A percentile compares a stretch with the other conserved stretches of the same genome.
These are phyloP conservation scores for Salix suchowensis DNA, from an alignment of 345 rosid genomes.

Conservation along the genomic window DNA sequence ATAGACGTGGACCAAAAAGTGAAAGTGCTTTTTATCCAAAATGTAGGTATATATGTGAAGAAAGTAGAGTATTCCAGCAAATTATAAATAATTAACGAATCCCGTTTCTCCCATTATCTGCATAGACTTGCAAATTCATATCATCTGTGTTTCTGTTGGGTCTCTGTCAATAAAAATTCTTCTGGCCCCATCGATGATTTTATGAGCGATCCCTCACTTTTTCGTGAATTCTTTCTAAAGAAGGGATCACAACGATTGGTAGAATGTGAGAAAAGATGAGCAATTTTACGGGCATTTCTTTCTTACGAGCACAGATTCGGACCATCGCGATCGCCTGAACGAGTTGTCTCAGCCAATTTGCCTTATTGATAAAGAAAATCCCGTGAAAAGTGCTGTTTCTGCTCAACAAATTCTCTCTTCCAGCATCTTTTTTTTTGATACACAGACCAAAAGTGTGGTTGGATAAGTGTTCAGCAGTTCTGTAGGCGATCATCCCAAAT, in stretches of 20 bases:
- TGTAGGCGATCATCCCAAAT: too few relatives aligned
- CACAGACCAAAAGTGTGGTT: too few relatives aligned
- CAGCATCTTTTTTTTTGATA: neutral
- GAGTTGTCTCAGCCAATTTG: neutral
- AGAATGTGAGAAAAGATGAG: neutral
- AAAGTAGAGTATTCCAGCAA: neutral
- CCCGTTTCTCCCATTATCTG: neutral
- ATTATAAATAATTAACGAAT: neutral
- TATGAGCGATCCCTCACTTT: neutral
- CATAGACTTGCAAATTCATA: neutral
- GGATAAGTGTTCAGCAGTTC: too few relatives aligned
- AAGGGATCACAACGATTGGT: neutral
- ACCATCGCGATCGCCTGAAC: neutral
- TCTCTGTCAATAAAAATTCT: neutral
- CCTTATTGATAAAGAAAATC: neutral
- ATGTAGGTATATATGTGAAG: neutral
- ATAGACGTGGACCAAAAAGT: slow-evolving; percentile 2
- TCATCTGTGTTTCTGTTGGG: neutral
- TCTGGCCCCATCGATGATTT: neutral
- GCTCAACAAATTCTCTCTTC: too few relatives aligned
- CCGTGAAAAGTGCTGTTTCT: neutral
- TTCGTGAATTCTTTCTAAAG: neutral
- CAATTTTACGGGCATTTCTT: neutral
- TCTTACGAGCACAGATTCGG: neutral
- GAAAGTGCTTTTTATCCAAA: slow-evolving; percentile 14